These are phyloP conservation scores for Blastocystis sp. DNA, from an alignment of 352 stramenopile genomes.

Conservation along the genomic window DNA sequence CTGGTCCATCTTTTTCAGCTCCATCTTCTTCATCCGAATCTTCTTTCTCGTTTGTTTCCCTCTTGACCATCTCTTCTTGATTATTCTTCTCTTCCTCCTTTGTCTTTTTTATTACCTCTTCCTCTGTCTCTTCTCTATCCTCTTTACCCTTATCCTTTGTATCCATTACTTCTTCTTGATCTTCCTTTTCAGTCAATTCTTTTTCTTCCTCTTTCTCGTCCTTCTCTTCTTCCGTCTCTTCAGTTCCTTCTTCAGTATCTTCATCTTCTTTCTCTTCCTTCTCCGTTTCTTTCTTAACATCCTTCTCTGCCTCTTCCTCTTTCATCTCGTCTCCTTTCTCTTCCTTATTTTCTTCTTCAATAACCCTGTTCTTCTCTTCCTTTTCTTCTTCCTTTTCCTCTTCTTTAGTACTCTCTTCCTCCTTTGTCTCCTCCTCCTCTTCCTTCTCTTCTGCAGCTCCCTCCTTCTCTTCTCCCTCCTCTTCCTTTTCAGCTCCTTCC, in stretches of 20 bases:
- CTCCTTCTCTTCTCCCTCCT: neutral
- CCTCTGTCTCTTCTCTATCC: neutral
- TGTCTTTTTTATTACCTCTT: conserved; percentile 37
- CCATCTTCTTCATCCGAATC: neutral
- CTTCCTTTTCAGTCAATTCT: neutral
- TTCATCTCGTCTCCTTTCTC: neutral
- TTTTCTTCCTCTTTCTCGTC: neutral
- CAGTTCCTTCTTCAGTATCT: neutral
- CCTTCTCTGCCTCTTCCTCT: neutral
- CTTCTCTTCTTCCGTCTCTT: neutral
- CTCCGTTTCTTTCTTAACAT: neutral
- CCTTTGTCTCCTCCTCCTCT: neutral
- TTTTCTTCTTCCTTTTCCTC: neutral
- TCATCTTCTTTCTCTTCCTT: neutral
- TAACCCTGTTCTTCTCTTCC: neutral
- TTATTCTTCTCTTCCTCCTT: neutral
- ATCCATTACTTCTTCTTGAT: conserved; percentile 2
- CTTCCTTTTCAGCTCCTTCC: neutral
- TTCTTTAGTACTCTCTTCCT: neutral
- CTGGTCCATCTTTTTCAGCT: neutral
- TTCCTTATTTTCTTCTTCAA: neutral
- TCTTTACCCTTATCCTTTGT: neutral
- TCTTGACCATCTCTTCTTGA: neutral
- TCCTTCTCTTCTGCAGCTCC: neutral
- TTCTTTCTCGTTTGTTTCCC: neutral